Evolutionary conservation across 192 early-diverging fungal species (phyloP).

Genomic region (Coemansia sp.): DNA sequence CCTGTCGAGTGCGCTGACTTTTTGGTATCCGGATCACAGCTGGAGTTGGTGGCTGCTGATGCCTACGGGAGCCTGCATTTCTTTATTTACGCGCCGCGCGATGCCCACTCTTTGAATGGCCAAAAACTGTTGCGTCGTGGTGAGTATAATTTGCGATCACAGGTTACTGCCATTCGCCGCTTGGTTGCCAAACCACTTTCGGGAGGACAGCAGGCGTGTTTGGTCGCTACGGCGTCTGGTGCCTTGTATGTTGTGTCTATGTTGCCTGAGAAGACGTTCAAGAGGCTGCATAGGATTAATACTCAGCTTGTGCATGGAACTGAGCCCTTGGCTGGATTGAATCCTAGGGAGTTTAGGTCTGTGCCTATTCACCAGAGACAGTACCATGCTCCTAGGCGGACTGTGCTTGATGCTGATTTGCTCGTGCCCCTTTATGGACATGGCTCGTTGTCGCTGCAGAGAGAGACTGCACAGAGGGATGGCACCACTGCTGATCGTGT

Average conservation of each 20-base stretch:
- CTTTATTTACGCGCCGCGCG: slow-evolving; percentile 84
- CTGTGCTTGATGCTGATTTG: slow-evolving; percentile 86
- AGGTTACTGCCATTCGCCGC: slow-evolving; percentile 70
- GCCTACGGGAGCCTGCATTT: slow-evolving; percentile 72
- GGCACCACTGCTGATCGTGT: slow-evolving; percentile 83
- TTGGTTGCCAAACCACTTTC: slow-evolving; percentile 44
- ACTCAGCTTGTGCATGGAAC: slow-evolving; percentile 82
- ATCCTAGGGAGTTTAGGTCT: slow-evolving; percentile 85
- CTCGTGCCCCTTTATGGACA: slow-evolving; percentile 70
- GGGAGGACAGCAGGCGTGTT: slow-evolving; percentile 44
- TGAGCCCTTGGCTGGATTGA: slow-evolving; percentile 85
- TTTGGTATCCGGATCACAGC: slow-evolving; percentile 72
- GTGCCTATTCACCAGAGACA: slow-evolving; percentile 65
- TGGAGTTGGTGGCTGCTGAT: slow-evolving; percentile 83
- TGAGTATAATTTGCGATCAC: slow-evolving; percentile 84
- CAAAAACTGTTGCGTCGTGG: slow-evolving; percentile 87
- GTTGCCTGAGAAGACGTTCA: slow-evolving; percentile 90
- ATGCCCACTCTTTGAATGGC: slow-evolving; percentile 87
- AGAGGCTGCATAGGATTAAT: slow-evolving; percentile 83
- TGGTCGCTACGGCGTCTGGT: slow-evolving; percentile 52
- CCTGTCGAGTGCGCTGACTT: slow-evolving; percentile 76
- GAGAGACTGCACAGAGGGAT: slow-evolving; percentile 87
- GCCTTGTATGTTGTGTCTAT: slow-evolving; percentile 47
- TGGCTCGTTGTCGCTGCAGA: slow-evolving; percentile 69
- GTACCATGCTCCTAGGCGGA: slow-evolving; percentile 73